Conservation (phyloP, 805 yeast species). For the Kodamaea jinghongensis region DNA sequence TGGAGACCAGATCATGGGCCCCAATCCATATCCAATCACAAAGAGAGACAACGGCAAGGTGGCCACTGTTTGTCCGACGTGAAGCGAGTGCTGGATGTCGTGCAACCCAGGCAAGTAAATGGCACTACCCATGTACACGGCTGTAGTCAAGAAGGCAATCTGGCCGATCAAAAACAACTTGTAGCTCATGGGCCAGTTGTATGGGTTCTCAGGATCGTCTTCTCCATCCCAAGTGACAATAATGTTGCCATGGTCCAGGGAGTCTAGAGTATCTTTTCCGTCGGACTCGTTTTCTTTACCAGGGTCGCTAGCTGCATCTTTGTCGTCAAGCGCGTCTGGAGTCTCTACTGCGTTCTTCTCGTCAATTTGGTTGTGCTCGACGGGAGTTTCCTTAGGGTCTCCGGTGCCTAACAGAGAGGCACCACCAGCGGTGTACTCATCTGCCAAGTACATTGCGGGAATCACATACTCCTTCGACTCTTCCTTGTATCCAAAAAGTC, state of each 20-base stretch:
- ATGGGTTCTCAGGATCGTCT: slow-evolving; percentile 54
- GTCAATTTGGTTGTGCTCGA: neutral
- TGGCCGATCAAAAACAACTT: slow-evolving; percentile 37
- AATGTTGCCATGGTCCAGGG: slow-evolving; percentile 6
- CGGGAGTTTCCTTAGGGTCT: neutral
- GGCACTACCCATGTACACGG: slow-evolving; percentile 57
- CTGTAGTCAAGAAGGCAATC: slow-evolving; percentile 44
- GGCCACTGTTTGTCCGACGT: slow-evolving; percentile 45
- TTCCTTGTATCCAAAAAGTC: slow-evolving; percentile 21
- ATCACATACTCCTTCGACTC: slow-evolving; percentile 27
- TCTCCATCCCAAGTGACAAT: slow-evolving; percentile 36
- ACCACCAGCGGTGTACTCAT: neutral
- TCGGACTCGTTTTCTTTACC: neutral
- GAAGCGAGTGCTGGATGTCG: slow-evolving; percentile 43
- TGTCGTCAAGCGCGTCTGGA: too few species aligned
- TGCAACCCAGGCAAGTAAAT: slow-evolving; percentile 51
- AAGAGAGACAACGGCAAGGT: slow-evolving; percentile 52
- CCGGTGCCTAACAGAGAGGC: neutral
- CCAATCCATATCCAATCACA: slow-evolving; percentile 59
- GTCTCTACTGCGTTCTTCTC: neutral
- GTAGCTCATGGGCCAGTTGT: slow-evolving; percentile 48
- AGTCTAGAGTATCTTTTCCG: slow-evolving; percentile 1
- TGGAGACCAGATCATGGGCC: slow-evolving; percentile 59
- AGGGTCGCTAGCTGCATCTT: too few species aligned
- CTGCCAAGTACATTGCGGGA: slow-evolving; percentile 28